These are phyloP conservation scores for Claviceps maximensis DNA, from an alignment of 2,329 filamentous ascomycete species.

Conservation along the genomic window DNA sequence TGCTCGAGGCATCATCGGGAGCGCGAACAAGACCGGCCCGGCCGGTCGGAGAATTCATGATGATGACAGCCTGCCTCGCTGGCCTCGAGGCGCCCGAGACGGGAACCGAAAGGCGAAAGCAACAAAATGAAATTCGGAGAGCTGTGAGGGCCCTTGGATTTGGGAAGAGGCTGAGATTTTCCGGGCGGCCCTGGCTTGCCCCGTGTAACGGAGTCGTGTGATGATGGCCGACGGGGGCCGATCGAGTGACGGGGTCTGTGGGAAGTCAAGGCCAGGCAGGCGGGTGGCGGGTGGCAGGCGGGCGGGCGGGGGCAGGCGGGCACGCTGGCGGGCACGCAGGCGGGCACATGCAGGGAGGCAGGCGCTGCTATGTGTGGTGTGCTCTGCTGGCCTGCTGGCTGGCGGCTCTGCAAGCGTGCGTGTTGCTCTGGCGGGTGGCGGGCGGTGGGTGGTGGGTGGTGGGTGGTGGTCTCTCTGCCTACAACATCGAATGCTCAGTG, in stretches of 20 bases:
- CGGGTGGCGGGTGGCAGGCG: not conserved
- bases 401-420: too few relatives aligned
- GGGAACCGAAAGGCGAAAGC: conserved; percentile 5
- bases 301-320: too few relatives aligned
- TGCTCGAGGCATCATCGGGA: conserved; percentile 34
- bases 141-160: not conserved
- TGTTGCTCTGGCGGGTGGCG: too few relatives aligned
- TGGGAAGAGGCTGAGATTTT: conserved; percentile 6
- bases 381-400: too few relatives aligned
- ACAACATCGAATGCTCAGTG: too few relatives aligned
- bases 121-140: conserved; percentile 1
- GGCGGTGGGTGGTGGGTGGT: too few relatives aligned
- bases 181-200: conserved; percentile 4
- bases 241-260: not conserved
- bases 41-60: conserved; percentile 32
- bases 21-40: conserved; percentile 45
- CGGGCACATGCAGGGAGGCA: too few relatives aligned
- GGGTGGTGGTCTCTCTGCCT: too few relatives aligned
- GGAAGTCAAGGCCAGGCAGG: too few relatives aligned
- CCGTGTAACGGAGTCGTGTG: conserved; percentile 9
- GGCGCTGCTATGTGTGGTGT: too few relatives aligned
- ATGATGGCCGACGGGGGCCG: conserved; percentile 4
- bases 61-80: conserved; percentile 10
- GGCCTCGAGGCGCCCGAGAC: conserved; percentile 6
- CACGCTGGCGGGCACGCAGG: too few relatives aligned